phyloP scores from a whole-genome alignment of 1,284 basidiomycete genomes.

The Leccinum huronense region DNA sequence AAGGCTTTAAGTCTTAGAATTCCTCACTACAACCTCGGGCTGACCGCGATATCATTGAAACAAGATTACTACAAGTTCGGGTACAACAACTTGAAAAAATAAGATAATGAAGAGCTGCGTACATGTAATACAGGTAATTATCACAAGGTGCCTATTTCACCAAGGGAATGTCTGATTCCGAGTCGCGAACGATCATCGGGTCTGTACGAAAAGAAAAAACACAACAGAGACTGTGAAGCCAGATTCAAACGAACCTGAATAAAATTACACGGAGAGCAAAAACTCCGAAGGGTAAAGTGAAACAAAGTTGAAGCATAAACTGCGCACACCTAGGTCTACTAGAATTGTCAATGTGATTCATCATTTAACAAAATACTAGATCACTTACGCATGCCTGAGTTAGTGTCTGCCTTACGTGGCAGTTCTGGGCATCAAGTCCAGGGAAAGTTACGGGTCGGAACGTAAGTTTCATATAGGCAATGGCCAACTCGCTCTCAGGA shows the following conservation, averaged over 20 bases:
- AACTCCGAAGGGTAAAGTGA: too few species aligned
- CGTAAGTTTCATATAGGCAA: neutral
- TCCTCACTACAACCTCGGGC: too few species aligned
- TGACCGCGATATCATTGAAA: too few species aligned
- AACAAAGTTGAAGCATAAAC: neutral
- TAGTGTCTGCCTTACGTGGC: neutral
- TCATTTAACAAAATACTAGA: neutral
- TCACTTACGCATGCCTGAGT: neutral
- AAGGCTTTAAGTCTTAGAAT: too few species aligned
- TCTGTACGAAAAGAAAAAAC: neutral
- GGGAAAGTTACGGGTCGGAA: neutral
- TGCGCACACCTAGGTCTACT: neutral
- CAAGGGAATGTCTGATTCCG: neutral
- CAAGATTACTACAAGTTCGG: too few species aligned
- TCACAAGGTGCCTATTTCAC: too few species aligned
- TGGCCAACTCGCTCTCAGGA: neutral
- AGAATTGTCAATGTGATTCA: neutral
- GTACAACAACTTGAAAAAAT: too few species aligned
- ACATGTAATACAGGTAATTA: too few species aligned
- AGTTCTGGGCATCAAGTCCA: neutral
- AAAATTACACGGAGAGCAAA: neutral
- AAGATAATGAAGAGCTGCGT: too few species aligned
- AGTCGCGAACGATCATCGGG: neutral
- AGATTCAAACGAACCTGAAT: neutral
- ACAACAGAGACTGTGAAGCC: neutral